phyloP scores from a whole-genome alignment of 1,139 yeast genomes.

The Tardiomyces depauwii region DNA sequence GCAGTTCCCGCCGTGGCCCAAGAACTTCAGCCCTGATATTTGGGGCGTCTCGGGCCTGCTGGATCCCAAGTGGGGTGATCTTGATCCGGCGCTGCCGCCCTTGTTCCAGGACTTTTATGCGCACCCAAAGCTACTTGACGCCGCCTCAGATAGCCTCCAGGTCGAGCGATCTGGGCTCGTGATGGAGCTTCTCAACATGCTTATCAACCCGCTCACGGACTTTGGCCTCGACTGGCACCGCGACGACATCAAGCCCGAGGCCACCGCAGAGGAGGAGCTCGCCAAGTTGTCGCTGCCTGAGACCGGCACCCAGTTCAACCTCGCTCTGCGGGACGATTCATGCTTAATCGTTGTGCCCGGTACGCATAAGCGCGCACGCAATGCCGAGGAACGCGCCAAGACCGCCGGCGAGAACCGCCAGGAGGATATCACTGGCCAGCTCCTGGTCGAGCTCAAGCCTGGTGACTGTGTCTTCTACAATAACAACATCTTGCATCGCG shows the following conservation, averaged over 20 bases:
- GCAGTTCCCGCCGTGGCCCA: slow-evolving; percentile 53
- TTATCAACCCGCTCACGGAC: slow-evolving; percentile 44
- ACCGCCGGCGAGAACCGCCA: slow-evolving; percentile 30
- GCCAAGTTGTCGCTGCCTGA: slow-evolving; percentile 33
- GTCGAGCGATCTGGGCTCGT: slow-evolving; percentile 29
- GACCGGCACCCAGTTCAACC: slow-evolving; percentile 46
- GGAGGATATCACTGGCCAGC: slow-evolving; percentile 33
- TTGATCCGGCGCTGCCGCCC: neutral
- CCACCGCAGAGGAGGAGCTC: slow-evolving; percentile 36
- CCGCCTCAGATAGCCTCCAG: slow-evolving; percentile 38
- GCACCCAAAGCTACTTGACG: slow-evolving; percentile 31
- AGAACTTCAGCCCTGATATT: slow-evolving; percentile 42
- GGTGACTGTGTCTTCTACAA: slow-evolving; percentile 48
- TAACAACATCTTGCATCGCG: slow-evolving; percentile 43
- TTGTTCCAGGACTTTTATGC: slow-evolving; percentile 39
- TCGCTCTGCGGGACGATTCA: slow-evolving; percentile 39
- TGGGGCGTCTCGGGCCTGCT: slow-evolving; percentile 46
- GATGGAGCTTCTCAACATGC: slow-evolving; percentile 48
- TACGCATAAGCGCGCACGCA: slow-evolving; percentile 39
- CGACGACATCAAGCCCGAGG: slow-evolving; percentile 43
- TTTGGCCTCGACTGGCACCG: slow-evolving; percentile 50
- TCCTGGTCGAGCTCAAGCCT: slow-evolving; percentile 36
- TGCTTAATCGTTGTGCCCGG: slow-evolving; percentile 44
- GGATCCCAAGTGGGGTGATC: slow-evolving; percentile 38
- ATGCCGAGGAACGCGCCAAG: slow-evolving; percentile 36